Evolutionary conservation across 2,329 filamentous ascomycete genomes (phyloP).

Genomic region (Pseudopyricularia javanii): DNA sequence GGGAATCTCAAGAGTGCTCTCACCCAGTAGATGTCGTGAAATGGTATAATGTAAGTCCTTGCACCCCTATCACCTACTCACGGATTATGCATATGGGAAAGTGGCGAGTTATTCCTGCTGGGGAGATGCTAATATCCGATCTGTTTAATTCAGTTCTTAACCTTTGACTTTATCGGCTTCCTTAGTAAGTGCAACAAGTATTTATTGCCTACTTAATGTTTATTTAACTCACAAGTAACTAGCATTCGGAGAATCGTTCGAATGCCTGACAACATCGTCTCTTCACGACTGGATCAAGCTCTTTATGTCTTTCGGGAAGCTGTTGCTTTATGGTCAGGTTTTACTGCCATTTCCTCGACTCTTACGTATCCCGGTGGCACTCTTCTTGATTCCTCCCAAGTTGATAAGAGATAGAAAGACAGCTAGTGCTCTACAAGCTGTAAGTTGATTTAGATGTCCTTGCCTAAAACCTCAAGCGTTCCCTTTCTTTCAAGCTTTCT

Average conservation of each 20-base stretch:
- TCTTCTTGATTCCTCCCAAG: neutral
- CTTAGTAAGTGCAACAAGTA: neutral
- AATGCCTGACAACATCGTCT: neutral
- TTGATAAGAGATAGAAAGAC: neutral
- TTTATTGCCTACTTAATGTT: neutral
- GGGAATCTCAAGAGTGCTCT: neutral
- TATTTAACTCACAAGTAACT: neutral
- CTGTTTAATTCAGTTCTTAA: neutral
- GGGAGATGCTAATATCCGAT: neutral
- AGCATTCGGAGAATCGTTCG: conserved; percentile 1
- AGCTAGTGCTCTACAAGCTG: neutral
- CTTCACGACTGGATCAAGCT: conserved; percentile 1
- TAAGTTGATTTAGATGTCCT: neutral
- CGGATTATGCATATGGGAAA: too few species aligned
- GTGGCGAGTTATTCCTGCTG: too few species aligned
- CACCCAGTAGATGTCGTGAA: neutral
- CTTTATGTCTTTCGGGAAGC: conserved; percentile 1
- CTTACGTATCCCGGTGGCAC: neutral
- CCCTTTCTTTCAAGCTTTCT: too few species aligned
- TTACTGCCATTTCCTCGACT: neutral
- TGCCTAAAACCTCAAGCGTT: too few species aligned
- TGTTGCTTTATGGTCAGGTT: neutral
- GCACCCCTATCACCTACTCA: neutral
- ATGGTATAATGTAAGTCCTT: neutral
- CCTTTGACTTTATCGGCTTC: conserved; percentile 2